Base-by-base conservation (phyloP, 139 green algal species). In the Coelastrella sp. region DNA sequence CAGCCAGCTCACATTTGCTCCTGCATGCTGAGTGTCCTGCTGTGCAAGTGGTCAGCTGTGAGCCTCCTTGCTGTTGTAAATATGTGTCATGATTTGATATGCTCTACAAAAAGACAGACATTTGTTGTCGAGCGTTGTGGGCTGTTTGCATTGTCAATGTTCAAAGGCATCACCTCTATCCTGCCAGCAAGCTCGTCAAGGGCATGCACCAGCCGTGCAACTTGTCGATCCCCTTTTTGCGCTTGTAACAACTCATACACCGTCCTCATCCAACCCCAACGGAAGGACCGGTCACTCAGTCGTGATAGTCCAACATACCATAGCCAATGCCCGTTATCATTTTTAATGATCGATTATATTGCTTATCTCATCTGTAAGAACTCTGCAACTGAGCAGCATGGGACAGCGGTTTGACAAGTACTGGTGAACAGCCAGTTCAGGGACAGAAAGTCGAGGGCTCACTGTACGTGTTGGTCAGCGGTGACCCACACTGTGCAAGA, bases 131-230 rank as follows among this genome's bases (percentile, higher is more conserved):
- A 19, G 68, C 15, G 17, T 27, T 8, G 19, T 25, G 19, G 19
- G 17, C 68, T 76, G 19, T 19, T 11, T 76, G 68, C 6, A 35
- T 76, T 27, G 68, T 76, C 15, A n/a, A 24, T 35, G 68, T 76
- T 27, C 19, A 27, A 24, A 27, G 68, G 68, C 68, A 7, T 24
- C 70, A 84, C 85, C 73, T 90, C 85, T 17, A 84, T 11, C 22
- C 74, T 75, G n/a, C 73, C 85, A 20, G 85, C 85, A 24, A 90
- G 74, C 74, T 90, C 85, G 11, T 84, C 85, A 14, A 90, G 85
- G 8, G 73, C 74, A 66, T 90, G 73, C 11, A 90, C 12, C 8
- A 90, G n/a, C 24, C 70, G 20, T 17, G 73, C 56, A 58, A 63
- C 35, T 4, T 84, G 58, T 4, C 63, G 25, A 25, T 78, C 49